Percentiles rank a stretch among this genome's conserved stretches.
Evolutionary conservation across 192 early-diverging fungal genomes (phyloP).

Genomic region (Spizellomyces punctatus): DNA sequence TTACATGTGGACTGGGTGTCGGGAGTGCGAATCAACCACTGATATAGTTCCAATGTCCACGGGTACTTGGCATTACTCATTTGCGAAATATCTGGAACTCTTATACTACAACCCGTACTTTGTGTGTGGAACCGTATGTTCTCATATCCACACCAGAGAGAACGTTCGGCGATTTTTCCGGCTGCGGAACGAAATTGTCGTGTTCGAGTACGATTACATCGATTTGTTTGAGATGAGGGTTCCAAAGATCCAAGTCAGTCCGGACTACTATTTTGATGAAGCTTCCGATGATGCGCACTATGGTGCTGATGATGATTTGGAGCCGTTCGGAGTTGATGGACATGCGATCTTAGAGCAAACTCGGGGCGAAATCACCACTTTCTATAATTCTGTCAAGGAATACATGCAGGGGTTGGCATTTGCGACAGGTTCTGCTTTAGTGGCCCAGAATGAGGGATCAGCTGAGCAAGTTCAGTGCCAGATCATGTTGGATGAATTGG

Average conservation of each 20-base stretch:
- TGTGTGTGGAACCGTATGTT: slow-evolving; percentile 12
- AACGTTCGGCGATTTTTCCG: slow-evolving; percentile 31
- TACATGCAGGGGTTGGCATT: slow-evolving; percentile 37
- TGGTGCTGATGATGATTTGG: slow-evolving; percentile 16
- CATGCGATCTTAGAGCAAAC: slow-evolving; percentile 16
- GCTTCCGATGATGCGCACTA: not conserved
- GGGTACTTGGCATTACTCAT: slow-evolving; percentile 37
- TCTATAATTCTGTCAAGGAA: slow-evolving; percentile 53
- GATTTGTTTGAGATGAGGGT: slow-evolving; percentile 46
- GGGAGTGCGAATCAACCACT: slow-evolving; percentile 17
- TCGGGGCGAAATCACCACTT: slow-evolving; percentile 43
- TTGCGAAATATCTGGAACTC: slow-evolving; percentile 47
- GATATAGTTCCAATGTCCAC: slow-evolving; percentile 31
- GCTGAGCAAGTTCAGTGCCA: slow-evolving; percentile 31
- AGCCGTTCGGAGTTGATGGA: slow-evolving; percentile 25
- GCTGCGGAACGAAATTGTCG: slow-evolving; percentile 5
- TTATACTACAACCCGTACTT: slow-evolving; percentile 33
- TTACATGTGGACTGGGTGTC: slow-evolving; percentile 36
- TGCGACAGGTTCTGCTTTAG: slow-evolving; percentile 10
- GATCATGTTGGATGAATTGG: slow-evolving; percentile 18
- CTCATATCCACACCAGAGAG: slow-evolving; percentile 19
- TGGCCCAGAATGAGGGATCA: not conserved
- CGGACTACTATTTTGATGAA: slow-evolving; percentile 18
- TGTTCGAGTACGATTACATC: slow-evolving; percentile 35
- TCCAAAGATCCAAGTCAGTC: slow-evolving; percentile 38